These are phyloP conservation scores for Musa itinerans DNA, from an alignment of 176 grass and related monocot genomes.

Conservation along the genomic window DNA sequence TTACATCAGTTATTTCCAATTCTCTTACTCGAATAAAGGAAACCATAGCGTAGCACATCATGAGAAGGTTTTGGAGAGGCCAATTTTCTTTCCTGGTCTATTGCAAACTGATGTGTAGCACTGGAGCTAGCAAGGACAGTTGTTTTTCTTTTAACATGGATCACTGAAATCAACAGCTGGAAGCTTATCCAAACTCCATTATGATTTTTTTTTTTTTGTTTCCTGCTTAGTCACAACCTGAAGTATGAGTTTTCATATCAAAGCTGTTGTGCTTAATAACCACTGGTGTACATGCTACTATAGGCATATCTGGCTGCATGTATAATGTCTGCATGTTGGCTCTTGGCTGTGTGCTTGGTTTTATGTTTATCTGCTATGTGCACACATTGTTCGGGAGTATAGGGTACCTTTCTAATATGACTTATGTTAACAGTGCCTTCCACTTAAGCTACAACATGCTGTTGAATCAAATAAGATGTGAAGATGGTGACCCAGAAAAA, in stretches of 20 bases:
- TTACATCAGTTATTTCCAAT: too few species aligned
- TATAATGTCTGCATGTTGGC: not conserved
- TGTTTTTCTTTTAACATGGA: too few species aligned
- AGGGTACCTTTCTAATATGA: not conserved
- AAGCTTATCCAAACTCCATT: not conserved
- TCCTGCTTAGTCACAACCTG: not conserved
- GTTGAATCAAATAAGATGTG: slow-evolving; percentile 87
- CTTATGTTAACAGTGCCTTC: slow-evolving; percentile 52
- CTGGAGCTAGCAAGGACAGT: too few species aligned
- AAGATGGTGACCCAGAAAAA: slow-evolving; percentile 95
- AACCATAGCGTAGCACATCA: too few species aligned
- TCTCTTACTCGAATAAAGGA: too few species aligned
- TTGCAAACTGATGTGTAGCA: too few species aligned
- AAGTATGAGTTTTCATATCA: not conserved
- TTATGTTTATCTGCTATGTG: not conserved
- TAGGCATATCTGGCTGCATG: too few species aligned
- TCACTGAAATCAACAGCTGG: not conserved
- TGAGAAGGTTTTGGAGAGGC: too few species aligned
- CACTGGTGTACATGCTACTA: too few species aligned
- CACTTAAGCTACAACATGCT: slow-evolving; percentile 98
- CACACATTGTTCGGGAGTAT: too few species aligned
- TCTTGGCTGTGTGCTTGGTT: not conserved
- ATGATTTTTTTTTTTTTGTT: not conserved
- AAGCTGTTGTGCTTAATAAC: too few species aligned
- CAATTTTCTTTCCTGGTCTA: too few species aligned